Base-by-base conservation (phyloP, 345 rosid genomes). In the Eucalyptus curtisii region DNA sequence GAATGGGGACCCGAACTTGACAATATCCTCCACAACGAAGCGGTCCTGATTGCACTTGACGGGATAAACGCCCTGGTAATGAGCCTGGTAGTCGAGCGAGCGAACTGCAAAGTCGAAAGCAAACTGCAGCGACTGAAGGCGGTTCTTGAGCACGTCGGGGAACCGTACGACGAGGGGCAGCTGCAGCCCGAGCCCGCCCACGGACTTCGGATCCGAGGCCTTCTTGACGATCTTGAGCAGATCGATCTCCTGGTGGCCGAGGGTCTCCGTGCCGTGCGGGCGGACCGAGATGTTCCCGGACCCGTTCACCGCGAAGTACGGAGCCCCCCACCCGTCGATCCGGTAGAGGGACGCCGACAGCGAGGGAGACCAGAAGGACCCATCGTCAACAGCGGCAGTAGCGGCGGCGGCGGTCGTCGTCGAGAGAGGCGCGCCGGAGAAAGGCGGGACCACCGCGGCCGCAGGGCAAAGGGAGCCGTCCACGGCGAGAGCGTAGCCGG, bases 1-100 rank as follows among this genome's bases (percentile, higher is more conserved):
- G 90, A 95, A 96, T 7, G 90, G 61, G 11, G 93, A 93, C 10
- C 99, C 99, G 87, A 96, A 96, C 86, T 86, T 91, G 64, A 97
- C 99, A 22, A 97, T 94, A 89, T 97, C 99, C 52, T 96, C 98
- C 16, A 97, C 95, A 8, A 97, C 94, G 87, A 94, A 97, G 31
- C 98, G 94, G 91, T 97, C 98, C 87, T 97, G 99, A 91, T 97
- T 97, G 87, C 99, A 97, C 93, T 97, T 97, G 89, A 97, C 99
- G 6, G 99, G 99, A 86, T 93, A 97, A 31, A 96, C 98, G 13
- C 99, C 99, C 91, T 96, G 99, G 92, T 96, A 96, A 88, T 93
- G 98, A 85, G 95, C 91, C 76, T 84, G 94, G n/a, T 96, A 97
- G 30, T 92, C 91, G 42, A 92, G 95, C 31, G 93, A 90, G 87